Conservation (phyloP, 1,284 basidiomycete species). For the Anthracocystis walkeri region DNA sequence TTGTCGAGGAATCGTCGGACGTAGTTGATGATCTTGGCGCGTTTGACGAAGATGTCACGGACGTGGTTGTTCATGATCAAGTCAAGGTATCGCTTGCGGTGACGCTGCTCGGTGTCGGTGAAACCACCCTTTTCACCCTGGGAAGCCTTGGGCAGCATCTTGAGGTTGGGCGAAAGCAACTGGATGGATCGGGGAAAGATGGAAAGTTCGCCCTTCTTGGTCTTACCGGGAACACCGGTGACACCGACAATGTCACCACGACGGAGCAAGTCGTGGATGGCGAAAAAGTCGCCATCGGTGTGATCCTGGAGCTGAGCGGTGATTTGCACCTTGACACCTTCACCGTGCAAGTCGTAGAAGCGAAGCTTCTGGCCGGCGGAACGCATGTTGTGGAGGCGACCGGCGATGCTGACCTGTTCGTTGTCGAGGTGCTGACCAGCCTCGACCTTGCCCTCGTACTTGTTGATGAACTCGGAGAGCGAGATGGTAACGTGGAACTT, state of each 20-base stretch:
- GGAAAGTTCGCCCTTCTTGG: slow-evolving; percentile 95
- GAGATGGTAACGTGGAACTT: slow-evolving; percentile 92
- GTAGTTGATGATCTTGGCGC: slow-evolving; percentile 72
- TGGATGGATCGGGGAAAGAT: slow-evolving; percentile 84
- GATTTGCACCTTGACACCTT: slow-evolving; percentile 94
- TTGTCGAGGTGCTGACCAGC: slow-evolving; percentile 62
- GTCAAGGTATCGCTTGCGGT: slow-evolving; percentile 98
- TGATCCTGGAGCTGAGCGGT: slow-evolving; percentile 87
- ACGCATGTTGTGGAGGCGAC: slow-evolving; percentile 91
- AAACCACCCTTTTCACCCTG: slow-evolving; percentile 74
- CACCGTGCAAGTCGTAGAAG: slow-evolving; percentile 95
- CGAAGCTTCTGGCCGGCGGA: slow-evolving; percentile 84
- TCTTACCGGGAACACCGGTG: slow-evolving; percentile 86
- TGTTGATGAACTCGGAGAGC: slow-evolving; percentile 81
- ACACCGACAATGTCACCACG: slow-evolving; percentile 97
- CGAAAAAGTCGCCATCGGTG: slow-evolving; percentile 75
- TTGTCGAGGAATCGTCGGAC: slow-evolving; percentile 90
- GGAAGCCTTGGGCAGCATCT: slow-evolving; percentile 79
- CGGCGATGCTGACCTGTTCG: slow-evolving; percentile 78
- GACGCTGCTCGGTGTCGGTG: slow-evolving; percentile 90
- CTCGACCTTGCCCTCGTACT: slow-evolving; percentile 76
- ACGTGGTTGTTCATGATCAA: slow-evolving; percentile 94
- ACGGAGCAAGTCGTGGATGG: slow-evolving; percentile 86
- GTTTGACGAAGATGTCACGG: slow-evolving; percentile 89
- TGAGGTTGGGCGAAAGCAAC: slow-evolving; percentile 94